A percentile compares a stretch with the other conserved stretches of the same genome.
Evolutionary conservation across 2,329 filamentous ascomycete genomes (phyloP).

Genomic region (Colletotrichum cordylinicola): DNA sequence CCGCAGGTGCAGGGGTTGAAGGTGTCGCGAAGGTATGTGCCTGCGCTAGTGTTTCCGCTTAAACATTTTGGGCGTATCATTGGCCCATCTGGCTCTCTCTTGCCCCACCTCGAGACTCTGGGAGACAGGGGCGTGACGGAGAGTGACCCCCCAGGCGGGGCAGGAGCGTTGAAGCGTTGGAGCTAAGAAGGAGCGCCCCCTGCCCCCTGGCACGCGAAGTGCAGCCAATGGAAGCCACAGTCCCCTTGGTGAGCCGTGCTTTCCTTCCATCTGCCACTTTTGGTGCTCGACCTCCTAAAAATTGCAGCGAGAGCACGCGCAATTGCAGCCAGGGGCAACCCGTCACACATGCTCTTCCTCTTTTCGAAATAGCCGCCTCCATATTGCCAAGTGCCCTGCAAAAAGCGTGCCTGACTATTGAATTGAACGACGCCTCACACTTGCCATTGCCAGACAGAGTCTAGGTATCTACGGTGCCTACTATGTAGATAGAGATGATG

Average conservation of each 20-base stretch:
- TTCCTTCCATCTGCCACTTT: not conserved
- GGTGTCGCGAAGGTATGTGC: slow-evolving; percentile 11
- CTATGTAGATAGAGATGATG: not conserved
- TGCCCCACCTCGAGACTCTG: not conserved
- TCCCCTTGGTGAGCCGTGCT: not conserved
- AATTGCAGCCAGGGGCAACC: not conserved
- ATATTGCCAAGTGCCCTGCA: not conserved
- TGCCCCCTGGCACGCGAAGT: not conserved
- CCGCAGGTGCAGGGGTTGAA: not conserved
- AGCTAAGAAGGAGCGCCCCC: not conserved
- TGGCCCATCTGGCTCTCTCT: not conserved
- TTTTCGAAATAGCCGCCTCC: not conserved
- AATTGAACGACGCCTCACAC: not conserved
- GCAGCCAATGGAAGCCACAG: not conserved
- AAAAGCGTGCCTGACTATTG: not conserved
- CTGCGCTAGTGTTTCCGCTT: slow-evolving; percentile 27
- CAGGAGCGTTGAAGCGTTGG: slow-evolving; percentile 5
- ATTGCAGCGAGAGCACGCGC: not conserved
- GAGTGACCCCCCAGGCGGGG: not conserved
- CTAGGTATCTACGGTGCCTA: not conserved
- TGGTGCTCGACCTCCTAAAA: not conserved
- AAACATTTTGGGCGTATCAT: not conserved
- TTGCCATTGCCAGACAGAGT: not conserved
- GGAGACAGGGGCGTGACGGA: not conserved
- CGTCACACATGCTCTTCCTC: not conserved